phyloP scores from a whole-genome alignment of 306 rosid species.

The Vigna radiata region DNA sequence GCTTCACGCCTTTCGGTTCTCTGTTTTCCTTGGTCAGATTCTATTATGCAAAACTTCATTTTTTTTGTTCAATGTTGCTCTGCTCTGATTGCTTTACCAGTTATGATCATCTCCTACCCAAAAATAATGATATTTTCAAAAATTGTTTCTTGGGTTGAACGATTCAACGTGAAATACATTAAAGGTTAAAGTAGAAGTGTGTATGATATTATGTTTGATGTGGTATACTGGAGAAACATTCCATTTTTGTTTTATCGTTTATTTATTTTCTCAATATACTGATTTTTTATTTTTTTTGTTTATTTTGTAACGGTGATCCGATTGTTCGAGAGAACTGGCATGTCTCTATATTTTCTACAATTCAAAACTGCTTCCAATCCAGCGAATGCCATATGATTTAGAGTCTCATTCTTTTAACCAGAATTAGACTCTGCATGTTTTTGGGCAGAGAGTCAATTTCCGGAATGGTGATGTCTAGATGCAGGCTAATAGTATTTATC shows the following conservation, averaged over 20 bases:
- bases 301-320: not conserved
- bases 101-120: conserved; percentile 18
- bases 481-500: not conserved
- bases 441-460: too few relatives aligned
- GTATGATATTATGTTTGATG: not conserved
- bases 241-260: not conserved
- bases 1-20: conserved; percentile 9
- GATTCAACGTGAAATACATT: conserved; percentile 19
- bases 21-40: not conserved
- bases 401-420: not conserved
- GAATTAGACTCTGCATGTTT: not conserved
- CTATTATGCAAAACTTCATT: not conserved
- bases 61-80: conserved; percentile 4
- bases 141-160: not conserved
- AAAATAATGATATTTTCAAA: conserved; percentile 15
- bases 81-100: conserved; percentile 13
- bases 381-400: not conserved
- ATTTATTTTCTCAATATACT: not conserved
- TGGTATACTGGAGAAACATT: not conserved
- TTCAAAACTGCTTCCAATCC: not conserved
- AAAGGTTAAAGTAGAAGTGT: not conserved
- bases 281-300: not conserved
- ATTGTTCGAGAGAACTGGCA: not conserved
- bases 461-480: too few relatives aligned
- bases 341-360: not conserved